A percentile compares a stretch with the other conserved stretches of the same genome.
phyloP scores from a whole-genome alignment of 179 eudicot genomes.

The Beta macrorhiza region DNA sequence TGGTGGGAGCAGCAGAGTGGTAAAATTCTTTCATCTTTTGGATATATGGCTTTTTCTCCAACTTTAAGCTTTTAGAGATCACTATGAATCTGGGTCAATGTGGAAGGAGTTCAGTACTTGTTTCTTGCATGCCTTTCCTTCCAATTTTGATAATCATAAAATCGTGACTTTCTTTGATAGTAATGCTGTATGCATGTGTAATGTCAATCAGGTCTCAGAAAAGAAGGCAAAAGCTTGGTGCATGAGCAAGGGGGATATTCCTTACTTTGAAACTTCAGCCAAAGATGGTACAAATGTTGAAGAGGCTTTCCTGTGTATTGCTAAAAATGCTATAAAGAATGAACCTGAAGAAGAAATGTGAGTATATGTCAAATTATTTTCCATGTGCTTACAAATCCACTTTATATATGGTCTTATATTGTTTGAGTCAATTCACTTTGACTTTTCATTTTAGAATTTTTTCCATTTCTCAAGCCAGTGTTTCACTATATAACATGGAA shows the following conservation, averaged over 20 bases:
- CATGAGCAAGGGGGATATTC: constrained; percentile 59
- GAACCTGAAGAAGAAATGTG: constrained; percentile 73
- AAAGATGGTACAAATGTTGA: constrained; percentile 74
- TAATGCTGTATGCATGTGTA: constrained; percentile 2
- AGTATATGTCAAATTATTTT: constrained; percentile 32
- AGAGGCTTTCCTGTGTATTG: constrained; percentile 69
- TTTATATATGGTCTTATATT: not conserved
- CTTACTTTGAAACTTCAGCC: constrained; percentile 73
- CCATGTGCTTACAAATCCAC: not conserved
- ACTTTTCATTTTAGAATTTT: not conserved
- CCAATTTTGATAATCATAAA: not conserved
- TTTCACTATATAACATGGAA: too few species aligned
- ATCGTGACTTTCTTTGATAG: not conserved
- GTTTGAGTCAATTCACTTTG: not conserved
- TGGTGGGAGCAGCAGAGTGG: constrained; percentile 70
- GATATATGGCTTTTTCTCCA: not conserved
- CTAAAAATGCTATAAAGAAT: constrained; percentile 58
- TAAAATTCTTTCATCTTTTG: constrained; percentile 13
- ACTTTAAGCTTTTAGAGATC: not conserved
- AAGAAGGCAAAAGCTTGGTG: constrained; percentile 71
- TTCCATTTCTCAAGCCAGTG: not conserved
- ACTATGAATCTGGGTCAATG: not conserved
- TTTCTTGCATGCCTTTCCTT: not conserved
- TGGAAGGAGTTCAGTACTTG: not conserved
- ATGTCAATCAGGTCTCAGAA: constrained; percentile 57